phyloP scores from a whole-genome alignment of 73 alveolate genomes.

The Uronychia binucleata region DNA sequence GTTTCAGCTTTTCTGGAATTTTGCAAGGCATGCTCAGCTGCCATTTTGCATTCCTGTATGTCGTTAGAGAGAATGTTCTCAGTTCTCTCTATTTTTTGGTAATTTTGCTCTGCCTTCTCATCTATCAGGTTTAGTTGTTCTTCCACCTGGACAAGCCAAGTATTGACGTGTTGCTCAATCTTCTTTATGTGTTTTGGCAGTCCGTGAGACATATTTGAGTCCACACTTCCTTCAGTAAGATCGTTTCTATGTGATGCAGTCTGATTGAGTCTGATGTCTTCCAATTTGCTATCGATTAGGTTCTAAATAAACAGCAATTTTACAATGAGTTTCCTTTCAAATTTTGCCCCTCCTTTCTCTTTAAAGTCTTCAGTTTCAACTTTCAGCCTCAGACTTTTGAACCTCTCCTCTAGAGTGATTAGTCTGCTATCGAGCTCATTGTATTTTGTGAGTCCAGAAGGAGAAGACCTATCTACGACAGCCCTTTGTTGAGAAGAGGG shows the following conservation, averaged over 20 bases:
- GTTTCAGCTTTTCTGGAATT: background rate
- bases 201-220: background rate
- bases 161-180: conserved; percentile 27
- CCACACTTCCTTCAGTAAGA: background rate
- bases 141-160: conserved; percentile 45
- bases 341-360: background rate
- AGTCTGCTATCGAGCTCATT: background rate
- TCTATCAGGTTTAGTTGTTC: conserved; percentile 33
- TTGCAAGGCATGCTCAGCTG: background rate
- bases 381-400: background rate
- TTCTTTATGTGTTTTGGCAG: conserved; percentile 18
- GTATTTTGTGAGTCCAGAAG: background rate
- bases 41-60: conserved; percentile 14
- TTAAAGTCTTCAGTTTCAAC: background rate
- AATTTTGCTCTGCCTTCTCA: background rate
- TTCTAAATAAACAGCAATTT: too few relatives aligned
- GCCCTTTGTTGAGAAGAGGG: background rate
- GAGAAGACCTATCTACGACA: background rate
- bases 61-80: conserved; percentile 15
- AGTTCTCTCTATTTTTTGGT: background rate
- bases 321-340: background rate
- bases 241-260: background rate
- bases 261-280: background rate
- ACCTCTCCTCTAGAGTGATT: background rate
- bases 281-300: background rate